Conservation (phyloP, 1,139 yeast genomes). For the Magnusiomyces ingens region DNA sequence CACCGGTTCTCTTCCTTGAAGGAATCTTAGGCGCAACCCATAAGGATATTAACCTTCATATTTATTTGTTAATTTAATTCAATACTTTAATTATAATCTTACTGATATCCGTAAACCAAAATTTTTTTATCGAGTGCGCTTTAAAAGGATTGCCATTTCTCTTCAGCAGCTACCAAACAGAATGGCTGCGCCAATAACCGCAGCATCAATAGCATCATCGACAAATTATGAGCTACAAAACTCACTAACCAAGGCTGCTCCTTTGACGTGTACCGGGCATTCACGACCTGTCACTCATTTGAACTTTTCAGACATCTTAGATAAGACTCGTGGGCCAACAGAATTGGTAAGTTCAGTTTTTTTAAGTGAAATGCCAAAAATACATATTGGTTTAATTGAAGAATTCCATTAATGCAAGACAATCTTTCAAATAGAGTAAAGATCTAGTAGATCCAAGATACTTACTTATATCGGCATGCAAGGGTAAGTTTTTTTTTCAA, state of each 20-base stretch:
- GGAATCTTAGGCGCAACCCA: no score
- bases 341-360: neutral
- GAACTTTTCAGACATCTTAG: constrained; percentile 26
- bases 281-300: constrained; percentile 37
- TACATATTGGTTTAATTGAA: neutral
- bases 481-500: constrained; percentile 22
- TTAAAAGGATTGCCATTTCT: neutral
- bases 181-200: neutral
- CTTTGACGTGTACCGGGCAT: constrained; percentile 36
- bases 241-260: constrained; percentile 26
- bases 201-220: neutral
- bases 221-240: neutral
- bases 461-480: constrained; percentile 33
- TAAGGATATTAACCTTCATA: no score
- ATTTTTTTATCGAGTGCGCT: neutral
- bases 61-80: no score
- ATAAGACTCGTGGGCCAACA: constrained; percentile 7
- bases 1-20: no score
- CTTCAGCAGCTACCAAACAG: neutral
- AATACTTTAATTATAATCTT: no score
- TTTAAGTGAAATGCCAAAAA: neutral
- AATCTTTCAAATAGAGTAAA: constrained; percentile 5
- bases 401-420: constrained; percentile 7
- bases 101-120: no score
- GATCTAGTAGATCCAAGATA: constrained; percentile 12